phyloP scores from a whole-genome alignment of 805 yeast species.

The Yueomyces sinensis region DNA sequence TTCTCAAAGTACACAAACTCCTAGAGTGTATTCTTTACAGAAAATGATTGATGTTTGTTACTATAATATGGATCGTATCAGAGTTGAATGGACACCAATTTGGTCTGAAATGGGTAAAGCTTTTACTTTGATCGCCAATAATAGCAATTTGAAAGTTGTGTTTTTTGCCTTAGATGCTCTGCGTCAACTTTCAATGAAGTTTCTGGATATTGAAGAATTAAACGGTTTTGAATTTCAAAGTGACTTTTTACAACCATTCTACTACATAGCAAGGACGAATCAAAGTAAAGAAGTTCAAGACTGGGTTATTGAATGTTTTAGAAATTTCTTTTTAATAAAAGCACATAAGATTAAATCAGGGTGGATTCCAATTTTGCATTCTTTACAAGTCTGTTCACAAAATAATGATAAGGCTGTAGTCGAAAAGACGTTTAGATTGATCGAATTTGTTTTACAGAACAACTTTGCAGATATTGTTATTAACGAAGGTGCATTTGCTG shows the following conservation, averaged over 20 bases:
- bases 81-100: slow-evolving; percentile 90
- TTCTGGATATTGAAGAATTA: slow-evolving; percentile 85
- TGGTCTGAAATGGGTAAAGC: slow-evolving; percentile 91
- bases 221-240: slow-evolving; percentile 92
- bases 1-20: slow-evolving; percentile 67
- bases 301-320: slow-evolving; percentile 80
- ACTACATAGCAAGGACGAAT: slow-evolving; percentile 58
- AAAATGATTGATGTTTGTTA: slow-evolving; percentile 96
- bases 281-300: slow-evolving; percentile 61
- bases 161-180: slow-evolving; percentile 89
- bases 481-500: slow-evolving; percentile 51
- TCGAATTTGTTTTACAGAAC: slow-evolving; percentile 39
- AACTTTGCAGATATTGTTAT: slow-evolving; percentile 48
- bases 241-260: slow-evolving; percentile 86
- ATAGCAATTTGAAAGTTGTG: slow-evolving; percentile 59
- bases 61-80: slow-evolving; percentile 91
- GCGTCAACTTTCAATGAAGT: slow-evolving; percentile 84
- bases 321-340: slow-evolving; percentile 71
- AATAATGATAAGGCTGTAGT: slow-evolving; percentile 44
- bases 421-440: slow-evolving; percentile 47
- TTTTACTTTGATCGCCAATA: slow-evolving; percentile 76
- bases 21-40: slow-evolving; percentile 84
- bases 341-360: slow-evolving; percentile 74
- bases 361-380: slow-evolving; percentile 81
- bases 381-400: slow-evolving; percentile 61